A percentile compares a stretch with the other conserved stretches of the same genome.
Conservation (phyloP, 148 eudicot genomes). For the Vaccinium darrowii region DNA sequence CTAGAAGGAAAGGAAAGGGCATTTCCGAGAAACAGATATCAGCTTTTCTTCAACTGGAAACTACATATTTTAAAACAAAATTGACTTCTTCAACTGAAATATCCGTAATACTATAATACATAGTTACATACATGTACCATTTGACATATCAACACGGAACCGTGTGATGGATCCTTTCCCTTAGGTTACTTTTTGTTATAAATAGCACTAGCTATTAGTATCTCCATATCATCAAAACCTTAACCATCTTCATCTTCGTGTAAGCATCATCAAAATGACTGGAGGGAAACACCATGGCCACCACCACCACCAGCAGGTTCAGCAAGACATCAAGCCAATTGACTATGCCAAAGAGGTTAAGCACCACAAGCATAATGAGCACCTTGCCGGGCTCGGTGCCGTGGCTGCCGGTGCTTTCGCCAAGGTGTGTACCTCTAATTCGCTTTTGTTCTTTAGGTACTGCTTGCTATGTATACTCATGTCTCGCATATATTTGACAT, state of each 20-base stretch:
- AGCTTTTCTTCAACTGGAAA: not conserved
- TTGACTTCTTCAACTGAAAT: not conserved
- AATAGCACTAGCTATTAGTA: not conserved
- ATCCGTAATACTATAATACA: not conserved
- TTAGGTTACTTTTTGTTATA: not conserved
- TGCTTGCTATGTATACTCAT: not conserved
- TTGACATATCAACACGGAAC: not conserved
- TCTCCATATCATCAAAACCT: not conserved
- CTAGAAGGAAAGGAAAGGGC: not conserved
- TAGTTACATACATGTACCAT: not conserved
- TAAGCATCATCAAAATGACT: constrained; percentile 2
- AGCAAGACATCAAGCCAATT: constrained; percentile 8
- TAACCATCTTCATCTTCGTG: not conserved
- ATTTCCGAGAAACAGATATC: not conserved
- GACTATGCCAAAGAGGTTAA: constrained; percentile 34
- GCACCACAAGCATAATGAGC: constrained; percentile 36
- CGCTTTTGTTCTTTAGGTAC: not conserved
- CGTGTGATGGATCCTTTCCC: not conserved
- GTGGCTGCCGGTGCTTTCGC: constrained; percentile 52
- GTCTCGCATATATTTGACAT: not conserved
- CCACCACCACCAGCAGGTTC: constrained; percentile 18
- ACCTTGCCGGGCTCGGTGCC: constrained; percentile 36
- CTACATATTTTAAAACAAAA: not conserved
- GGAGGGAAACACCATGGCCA: constrained; percentile 22
- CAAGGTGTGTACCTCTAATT: constrained; percentile 20